Evolutionary conservation across 192 early-diverging fungal species (phyloP), one percentile per base, ranked within the genome.

Genomic region (Martensiomyces pterosporus): DNA sequence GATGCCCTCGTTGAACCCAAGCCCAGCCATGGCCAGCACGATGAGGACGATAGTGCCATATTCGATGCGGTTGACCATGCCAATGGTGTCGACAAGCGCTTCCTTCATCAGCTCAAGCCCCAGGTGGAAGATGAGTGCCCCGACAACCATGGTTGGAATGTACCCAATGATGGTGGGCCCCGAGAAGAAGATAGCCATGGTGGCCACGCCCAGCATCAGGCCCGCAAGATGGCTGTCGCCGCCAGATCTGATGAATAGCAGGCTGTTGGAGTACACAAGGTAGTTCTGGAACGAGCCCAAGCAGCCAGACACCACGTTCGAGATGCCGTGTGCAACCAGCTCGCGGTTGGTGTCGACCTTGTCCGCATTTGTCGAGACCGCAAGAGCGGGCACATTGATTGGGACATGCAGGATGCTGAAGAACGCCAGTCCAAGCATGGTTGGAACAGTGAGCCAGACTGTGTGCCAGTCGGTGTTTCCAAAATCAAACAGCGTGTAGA

Each of bases 1-100:
- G 49, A 97, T 93, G 13, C 97, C 97, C 52, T 99, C 93, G 12
- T 93, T 93, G 67, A 99, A 99, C n/a, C 96, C 94, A 32, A 94
- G 60, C 10, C 62, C 60, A 8, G 88, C 90, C 95, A 98, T 98
- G 29, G 85, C 79, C 13, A 84, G 50, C 5, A 98, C 80, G 60
- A 97, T 98, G 9, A 77, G 65, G 7, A 82, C 39, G 25, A 99
- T 94, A 5, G 93, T 99, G 16, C 83, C 56, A 53, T 97, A 99
- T 58, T 99, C 96, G 16, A 93, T 73, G 15, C 76, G 75, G 46
- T 91, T 88, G 4, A 95, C 91, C 10, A 84, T 81, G 22, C 82
- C 80, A 70, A 85, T 80, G 0, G 94, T 92, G 57, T 99, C 94
- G 35, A 85, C 64, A 13, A 99, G 64, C 3, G 89, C 88, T 57